phyloP scores from a whole-genome alignment of 495 filamentous ascomycete genomes.

The Penicillium odoratum region DNA sequence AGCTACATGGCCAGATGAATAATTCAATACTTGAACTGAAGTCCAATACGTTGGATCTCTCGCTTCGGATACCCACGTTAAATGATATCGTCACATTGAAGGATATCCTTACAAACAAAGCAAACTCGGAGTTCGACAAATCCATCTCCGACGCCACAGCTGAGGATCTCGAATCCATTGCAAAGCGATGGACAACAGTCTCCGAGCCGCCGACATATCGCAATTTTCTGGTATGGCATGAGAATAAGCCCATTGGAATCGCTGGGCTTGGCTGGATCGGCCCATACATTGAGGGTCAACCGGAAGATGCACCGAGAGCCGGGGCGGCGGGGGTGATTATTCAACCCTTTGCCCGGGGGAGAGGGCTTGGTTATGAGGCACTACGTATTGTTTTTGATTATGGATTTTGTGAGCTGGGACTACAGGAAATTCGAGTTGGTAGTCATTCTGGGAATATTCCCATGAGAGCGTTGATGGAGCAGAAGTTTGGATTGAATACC shows the following conservation, averaged over 20 bases:
- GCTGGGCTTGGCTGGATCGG: constrained; percentile 13
- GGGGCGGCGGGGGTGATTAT: constrained; percentile 6
- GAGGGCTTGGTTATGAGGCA: constrained; percentile 4
- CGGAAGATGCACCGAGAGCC: background rate
- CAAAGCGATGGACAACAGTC: constrained; percentile 7
- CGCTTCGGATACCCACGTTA: constrained; percentile 1
- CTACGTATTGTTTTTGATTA: constrained; percentile 7
- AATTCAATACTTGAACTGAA: background rate
- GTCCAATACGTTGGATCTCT: background rate
- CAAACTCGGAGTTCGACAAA: constrained; percentile 13
- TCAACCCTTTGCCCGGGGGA: constrained; percentile 1
- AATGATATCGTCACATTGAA: background rate
- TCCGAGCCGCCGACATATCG: background rate
- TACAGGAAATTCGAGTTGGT: constrained; percentile 3
- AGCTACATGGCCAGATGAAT: background rate
- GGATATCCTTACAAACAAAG: constrained; percentile 8
- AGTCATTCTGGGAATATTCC: constrained; percentile 10
- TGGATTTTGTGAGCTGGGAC: constrained; percentile 5
- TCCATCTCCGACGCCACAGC: constrained; percentile 2
- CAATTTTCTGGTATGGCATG: constrained; percentile 8
- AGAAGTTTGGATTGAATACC: constrained; percentile 5
- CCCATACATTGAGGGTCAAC: background rate
- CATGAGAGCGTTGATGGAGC: constrained; percentile 12
- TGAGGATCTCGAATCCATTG: constrained; percentile 5
- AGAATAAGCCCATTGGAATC: constrained; percentile 4